Evolutionary conservation across 2,329 filamentous ascomycete species (phyloP), one percentile per base, ranked within the genome.

Genomic region (Colletotrichum acutatum): DNA sequence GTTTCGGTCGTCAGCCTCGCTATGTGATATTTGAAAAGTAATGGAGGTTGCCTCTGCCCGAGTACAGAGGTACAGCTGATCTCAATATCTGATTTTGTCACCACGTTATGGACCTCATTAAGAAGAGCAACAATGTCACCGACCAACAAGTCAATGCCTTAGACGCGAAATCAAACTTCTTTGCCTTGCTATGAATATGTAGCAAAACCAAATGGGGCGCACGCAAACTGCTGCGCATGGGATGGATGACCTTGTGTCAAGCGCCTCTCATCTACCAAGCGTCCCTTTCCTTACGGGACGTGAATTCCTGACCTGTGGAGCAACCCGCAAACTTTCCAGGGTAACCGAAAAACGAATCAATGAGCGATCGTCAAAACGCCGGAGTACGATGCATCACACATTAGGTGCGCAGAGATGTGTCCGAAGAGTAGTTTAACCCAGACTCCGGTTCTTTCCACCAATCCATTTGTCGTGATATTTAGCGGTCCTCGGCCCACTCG

Each of bases 401-500:
- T 68, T 58, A 72, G 53, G 26, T 52, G 68, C 64, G 46, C 54
- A 32, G 37, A 56, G 42, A 59, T 37, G 66, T 62, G 26, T 49
- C 34, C 32, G 54, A 34, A 54, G 42, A 24, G 58, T 28, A 56
- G 34, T 32, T 22, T 4, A 54, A 34, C 30, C 32, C 59, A n/a
- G 26, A 32, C 22, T 28, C 65, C 34, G 65, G 34, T 30, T 49
- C 26, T 67, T 34, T 54, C 65, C 65, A 19, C 54, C 66, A 58
- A 30, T 28, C 19, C 14, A 26, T 22, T 34, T n/a, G 49, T 26
- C 52, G 28, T 57, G 53, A 9, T 28, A 19, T 34, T 87, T 88
- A 94, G 78, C 92, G 91, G 78, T 97, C 94, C 87, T 97, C 94
- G 58, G 94, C 94, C 94, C 94, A 97, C 85, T 97, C 94, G 82